Evolutionary conservation across 2,329 filamentous ascomycete genomes (phyloP), one percentile per base, ranked within the genome.

Genomic region (Sarocladium brachiariae): DNA sequence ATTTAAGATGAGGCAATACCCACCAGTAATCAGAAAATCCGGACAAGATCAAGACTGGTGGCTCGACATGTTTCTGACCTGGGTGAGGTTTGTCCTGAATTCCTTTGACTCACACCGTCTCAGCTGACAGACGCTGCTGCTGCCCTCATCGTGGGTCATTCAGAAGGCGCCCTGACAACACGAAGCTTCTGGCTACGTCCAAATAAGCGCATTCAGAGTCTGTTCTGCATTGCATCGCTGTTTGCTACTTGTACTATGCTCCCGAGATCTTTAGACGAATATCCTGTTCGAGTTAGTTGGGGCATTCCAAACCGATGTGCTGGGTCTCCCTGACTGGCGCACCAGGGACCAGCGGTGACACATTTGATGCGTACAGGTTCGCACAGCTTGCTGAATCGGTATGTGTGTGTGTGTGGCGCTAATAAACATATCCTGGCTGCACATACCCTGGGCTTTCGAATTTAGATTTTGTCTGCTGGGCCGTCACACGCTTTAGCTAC

Each of bases 301-400:
- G 18, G 18, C 16, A 19, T 16, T 39, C 18, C 35, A 19, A 39
- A 39, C 13, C 35, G 6, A 16, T 8, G 7, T 19, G 18, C 16
- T 39, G 33, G 33, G 33, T 21, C 21, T 7, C 16, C 4, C 7
- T 39, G 35, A 13, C 35, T 39, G 35, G 21, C 35, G 8, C 4
- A 7, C 35, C 18, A 19, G 18, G 33, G 7, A 21, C 35, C n/a
- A 21, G 35, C 35, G 23, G 43, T 47, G 25, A 31, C 43, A 31
- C 24, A 33, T 23, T 45, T 21, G 10, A 31, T 16, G 21, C 25
- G 16, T 5, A 47, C n/a, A 33, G 11, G 14, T 47, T 47, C 43
- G 43, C 43, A 47, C 43, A 47, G 43, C 43, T 47, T 47, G 43
- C 43, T 47, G 10, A 21, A 47, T 47, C 43, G 25, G 43, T 47